Evolutionary conservation across 1,139 yeast species (phyloP).

Genomic region (Yamadazyma friedrichii): DNA sequence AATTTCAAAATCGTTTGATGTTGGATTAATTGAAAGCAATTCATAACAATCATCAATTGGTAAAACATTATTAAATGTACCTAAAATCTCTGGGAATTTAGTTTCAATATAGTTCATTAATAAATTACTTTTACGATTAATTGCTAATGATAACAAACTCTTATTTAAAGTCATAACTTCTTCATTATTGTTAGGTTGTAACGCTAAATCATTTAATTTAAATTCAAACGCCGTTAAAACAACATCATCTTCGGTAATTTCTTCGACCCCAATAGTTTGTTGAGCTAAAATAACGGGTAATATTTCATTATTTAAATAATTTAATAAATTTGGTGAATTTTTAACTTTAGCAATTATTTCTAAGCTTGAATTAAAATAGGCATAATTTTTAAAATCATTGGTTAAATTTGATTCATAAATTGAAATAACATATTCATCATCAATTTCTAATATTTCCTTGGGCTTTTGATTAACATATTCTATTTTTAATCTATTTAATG

Average conservation of each 20-base stretch:
- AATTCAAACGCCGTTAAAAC: constrained; percentile 69
- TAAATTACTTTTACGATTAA: constrained; percentile 38
- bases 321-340: constrained; percentile 40
- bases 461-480: constrained; percentile 9
- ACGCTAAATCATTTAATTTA: constrained; percentile 55
- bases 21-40: constrained; percentile 40
- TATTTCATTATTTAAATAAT: constrained; percentile 54
- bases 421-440: constrained; percentile 44
- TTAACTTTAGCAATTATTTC: constrained; percentile 45
- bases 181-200: constrained; percentile 51
- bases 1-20: constrained; percentile 55
- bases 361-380: constrained; percentile 36
- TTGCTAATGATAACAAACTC: constrained; percentile 42
- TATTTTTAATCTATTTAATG: constrained; percentile 54
- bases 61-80: constrained; percentile 8
- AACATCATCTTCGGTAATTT: constrained; percentile 72
- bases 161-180: constrained; percentile 38
- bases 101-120: constrained; percentile 47
- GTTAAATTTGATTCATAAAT: constrained; percentile 43
- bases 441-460: constrained; percentile 20
- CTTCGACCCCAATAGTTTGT: constrained; percentile 57
- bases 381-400: constrained; percentile 34
- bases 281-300: constrained; percentile 58
- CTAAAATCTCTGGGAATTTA: constrained; percentile 36
- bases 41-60: constrained; percentile 20